Conservation (phyloP, 2,329 filamentous ascomycete genomes). For the Colletotrichum tofieldiae region DNA sequence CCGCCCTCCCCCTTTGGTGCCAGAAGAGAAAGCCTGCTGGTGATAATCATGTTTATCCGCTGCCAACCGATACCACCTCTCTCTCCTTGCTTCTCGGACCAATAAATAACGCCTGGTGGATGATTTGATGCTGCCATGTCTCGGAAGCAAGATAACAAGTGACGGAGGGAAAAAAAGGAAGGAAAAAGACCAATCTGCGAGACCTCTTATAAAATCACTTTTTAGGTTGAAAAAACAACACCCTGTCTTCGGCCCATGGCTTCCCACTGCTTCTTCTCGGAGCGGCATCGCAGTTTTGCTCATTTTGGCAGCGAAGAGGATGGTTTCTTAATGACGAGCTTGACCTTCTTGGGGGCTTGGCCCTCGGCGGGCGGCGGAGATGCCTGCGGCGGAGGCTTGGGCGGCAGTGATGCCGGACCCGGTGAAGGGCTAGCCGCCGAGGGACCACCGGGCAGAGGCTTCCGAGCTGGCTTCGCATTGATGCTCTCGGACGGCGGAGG, state of each 20-base stretch:
- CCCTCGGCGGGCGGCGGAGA: constrained; percentile 32
- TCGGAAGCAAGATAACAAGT: neutral
- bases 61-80: neutral
- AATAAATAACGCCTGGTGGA: constrained; percentile 1
- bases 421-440: constrained; percentile 35
- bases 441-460: constrained; percentile 50
- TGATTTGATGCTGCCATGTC: constrained; percentile 1
- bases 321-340: constrained; percentile 44
- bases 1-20: neutral
- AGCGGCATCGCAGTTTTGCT: neutral
- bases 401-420: constrained; percentile 18
- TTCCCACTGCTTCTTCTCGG: neutral
- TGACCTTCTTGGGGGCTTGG: constrained; percentile 41
- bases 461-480: constrained; percentile 53
- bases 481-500: constrained; percentile 46
- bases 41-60: constrained; percentile 2
- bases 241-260: neutral
- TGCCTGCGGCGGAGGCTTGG: constrained; percentile 36
- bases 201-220: neutral
- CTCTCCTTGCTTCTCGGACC: neutral
- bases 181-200: neutral
- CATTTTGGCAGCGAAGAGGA: constrained; percentile 22
- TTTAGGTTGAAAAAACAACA: neutral
- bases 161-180: neutral
- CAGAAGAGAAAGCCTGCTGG: neutral